A percentile compares a stretch with the other conserved stretches of the same genome.
Evolutionary conservation across 192 early-diverging fungal genomes (phyloP).

Genomic region (Jimgerdemannia lactiflua): DNA sequence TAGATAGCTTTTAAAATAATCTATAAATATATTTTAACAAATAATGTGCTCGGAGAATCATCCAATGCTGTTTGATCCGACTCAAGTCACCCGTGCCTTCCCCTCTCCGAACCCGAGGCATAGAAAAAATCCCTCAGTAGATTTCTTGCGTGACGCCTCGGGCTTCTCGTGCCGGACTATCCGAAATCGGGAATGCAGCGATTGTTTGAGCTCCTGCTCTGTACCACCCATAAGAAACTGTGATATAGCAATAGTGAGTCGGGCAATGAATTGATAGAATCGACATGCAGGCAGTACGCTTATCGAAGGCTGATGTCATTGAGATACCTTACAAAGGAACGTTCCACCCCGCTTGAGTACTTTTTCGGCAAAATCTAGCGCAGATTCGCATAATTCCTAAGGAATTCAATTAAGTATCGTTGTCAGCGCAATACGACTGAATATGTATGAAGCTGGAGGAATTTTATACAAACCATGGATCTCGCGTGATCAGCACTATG

Average conservation of each 20-base stretch:
- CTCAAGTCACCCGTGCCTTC: no score
- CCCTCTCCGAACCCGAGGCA: slow-evolving; percentile 42
- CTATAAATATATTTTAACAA: no score
- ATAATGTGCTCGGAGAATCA: no score
- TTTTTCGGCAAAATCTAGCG: slow-evolving; percentile 58
- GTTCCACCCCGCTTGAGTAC: slow-evolving; percentile 50
- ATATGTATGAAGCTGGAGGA: no score
- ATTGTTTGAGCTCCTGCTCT: slow-evolving; percentile 43
- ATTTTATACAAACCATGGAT: slow-evolving; percentile 52
- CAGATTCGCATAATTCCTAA: slow-evolving; percentile 64
- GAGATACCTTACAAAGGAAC: slow-evolving; percentile 69
- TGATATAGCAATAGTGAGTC: not conserved
- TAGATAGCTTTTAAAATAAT: no score
- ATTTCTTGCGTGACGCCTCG: slow-evolving; percentile 59
- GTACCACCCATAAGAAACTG: slow-evolving; percentile 61
- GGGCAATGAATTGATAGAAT: not conserved
- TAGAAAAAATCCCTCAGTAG: slow-evolving; percentile 71
- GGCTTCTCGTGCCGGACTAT: slow-evolving; percentile 68
- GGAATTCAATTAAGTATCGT: no score
- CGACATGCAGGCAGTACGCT: not conserved
- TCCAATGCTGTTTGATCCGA: no score
- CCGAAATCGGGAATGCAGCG: slow-evolving; percentile 48
- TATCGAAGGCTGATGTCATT: slow-evolving; percentile 4
- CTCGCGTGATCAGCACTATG: slow-evolving; percentile 62
- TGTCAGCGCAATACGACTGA: no score